Conservation (phyloP, 805 yeast genomes). For the Saccharomycopsis fermentans region DNA sequence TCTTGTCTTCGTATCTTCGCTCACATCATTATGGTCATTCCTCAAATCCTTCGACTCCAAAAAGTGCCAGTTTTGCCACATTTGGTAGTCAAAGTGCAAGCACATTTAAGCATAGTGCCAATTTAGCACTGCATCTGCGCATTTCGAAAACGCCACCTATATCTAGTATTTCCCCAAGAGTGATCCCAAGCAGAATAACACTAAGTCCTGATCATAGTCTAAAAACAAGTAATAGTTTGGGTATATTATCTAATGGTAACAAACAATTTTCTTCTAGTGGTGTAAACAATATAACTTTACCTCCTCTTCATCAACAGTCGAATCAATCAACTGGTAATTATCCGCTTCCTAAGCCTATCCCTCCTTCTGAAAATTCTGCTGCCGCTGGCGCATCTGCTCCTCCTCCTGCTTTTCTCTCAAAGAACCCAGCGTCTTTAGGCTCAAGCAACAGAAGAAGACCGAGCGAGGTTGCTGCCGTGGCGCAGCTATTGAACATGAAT, state of each 20-base stretch:
- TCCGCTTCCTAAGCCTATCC: neutral
- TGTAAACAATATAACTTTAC: neutral
- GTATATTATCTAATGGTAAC: neutral
- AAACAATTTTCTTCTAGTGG: neutral
- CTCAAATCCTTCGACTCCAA: slow-evolving; percentile 8
- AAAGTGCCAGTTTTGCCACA: neutral
- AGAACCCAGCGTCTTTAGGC: neutral
- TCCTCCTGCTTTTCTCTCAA: neutral
- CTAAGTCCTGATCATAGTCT: neutral
- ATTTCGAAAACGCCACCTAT: neutral
- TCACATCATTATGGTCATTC: neutral
- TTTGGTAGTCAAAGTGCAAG: neutral
- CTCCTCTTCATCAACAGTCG: neutral
- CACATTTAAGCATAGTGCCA: neutral
- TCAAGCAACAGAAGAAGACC: neutral
- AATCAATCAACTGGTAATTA: neutral
- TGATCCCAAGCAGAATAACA: neutral
- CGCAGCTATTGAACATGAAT: slow-evolving; percentile 5
- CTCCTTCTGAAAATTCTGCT: neutral
- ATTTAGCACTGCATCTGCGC: neutral
- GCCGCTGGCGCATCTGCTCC: neutral
- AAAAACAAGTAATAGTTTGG: neutral
- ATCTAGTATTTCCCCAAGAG: neutral
- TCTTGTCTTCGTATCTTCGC: neutral
- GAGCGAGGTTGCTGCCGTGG: neutral